These are phyloP conservation scores for Thelonectria rubi DNA, from an alignment of 2,329 filamentous ascomycete species.

Conservation along the genomic window DNA sequence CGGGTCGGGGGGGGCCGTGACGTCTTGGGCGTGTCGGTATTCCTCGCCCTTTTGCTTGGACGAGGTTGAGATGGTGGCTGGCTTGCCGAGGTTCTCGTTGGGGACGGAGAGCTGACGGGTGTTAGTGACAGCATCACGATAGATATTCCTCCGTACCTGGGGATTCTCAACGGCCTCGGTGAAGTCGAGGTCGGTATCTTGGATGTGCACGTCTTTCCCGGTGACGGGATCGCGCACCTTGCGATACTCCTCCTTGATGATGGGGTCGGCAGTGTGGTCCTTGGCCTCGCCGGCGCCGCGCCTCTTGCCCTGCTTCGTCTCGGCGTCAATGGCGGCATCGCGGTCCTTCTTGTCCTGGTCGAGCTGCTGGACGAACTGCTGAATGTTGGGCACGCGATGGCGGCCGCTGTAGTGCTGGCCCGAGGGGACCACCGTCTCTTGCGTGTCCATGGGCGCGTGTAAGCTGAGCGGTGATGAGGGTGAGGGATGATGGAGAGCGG, in stretches of 20 bases:
- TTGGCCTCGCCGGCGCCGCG: conserved; percentile 49
- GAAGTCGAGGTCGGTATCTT: conserved; percentile 77
- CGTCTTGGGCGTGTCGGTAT: conserved; percentile 86
- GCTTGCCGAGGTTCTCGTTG: conserved; percentile 85
- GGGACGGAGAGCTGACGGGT: conserved; percentile 77
- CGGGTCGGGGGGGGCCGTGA: conserved; percentile 90
- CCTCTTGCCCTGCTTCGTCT: conserved; percentile 52
- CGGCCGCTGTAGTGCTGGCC: conserved; percentile 80
- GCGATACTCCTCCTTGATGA: conserved; percentile 64
- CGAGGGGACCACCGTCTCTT: conserved; percentile 54
- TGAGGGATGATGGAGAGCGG: not conserved
- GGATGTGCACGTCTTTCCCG: conserved; percentile 84
- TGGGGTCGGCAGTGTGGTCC: conserved; percentile 54
- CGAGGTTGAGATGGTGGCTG: conserved; percentile 76
- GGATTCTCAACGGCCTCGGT: conserved; percentile 78
- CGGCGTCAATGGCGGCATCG: conserved; percentile 75
- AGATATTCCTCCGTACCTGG: conserved; percentile 47
- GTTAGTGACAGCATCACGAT: not conserved
- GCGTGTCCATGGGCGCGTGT: conserved; percentile 48
- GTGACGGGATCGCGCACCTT: conserved; percentile 88
- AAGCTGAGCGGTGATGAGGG: not conserved
- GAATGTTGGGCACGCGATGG: conserved; percentile 89
- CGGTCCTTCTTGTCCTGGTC: conserved; percentile 81
- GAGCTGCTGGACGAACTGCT: conserved; percentile 81
- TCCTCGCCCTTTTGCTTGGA: conserved; percentile 77